Percentiles rank a stretch among this genome's conserved stretches.
phyloP scores from a whole-genome alignment of 1,284 basidiomycete genomes.

The Kalmanozyma brasiliensis region DNA sequence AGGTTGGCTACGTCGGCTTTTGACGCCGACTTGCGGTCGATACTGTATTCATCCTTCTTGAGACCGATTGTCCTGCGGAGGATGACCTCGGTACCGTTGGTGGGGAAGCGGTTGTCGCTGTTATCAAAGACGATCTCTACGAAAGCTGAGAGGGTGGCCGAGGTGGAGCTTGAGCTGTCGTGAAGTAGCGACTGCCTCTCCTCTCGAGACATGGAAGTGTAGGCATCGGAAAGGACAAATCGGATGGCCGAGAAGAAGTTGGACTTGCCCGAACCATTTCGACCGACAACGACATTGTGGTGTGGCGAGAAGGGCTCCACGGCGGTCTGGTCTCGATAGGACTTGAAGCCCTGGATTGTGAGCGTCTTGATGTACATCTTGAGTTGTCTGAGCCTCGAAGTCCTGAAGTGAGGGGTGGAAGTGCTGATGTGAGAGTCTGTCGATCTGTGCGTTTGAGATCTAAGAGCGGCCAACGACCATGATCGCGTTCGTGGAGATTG shows the following conservation, averaged over 20 bases:
- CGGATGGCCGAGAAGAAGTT: slow-evolving; percentile 77
- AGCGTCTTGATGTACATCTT: slow-evolving; percentile 58
- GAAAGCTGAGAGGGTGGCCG: slow-evolving; percentile 86
- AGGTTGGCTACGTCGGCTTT: slow-evolving; percentile 91
- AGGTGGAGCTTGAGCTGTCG: slow-evolving; percentile 87
- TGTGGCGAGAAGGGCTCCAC: slow-evolving; percentile 71
- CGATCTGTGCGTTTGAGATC: too few species aligned
- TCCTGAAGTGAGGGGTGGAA: too few species aligned
- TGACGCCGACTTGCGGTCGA: slow-evolving; percentile 93
- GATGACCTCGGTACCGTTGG: slow-evolving; percentile 61
- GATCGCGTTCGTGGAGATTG: slow-evolving; percentile 2
- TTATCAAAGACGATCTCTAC: slow-evolving; percentile 73
- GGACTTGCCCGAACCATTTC: slow-evolving; percentile 68
- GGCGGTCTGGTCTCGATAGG: slow-evolving; percentile 77
- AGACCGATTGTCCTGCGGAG: slow-evolving; percentile 81
- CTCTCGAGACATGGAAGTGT: slow-evolving; percentile 92
- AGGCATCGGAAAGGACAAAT: slow-evolving; percentile 96
- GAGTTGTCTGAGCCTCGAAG: neutral
- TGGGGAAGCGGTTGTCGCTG: slow-evolving; percentile 80
- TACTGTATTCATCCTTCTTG: slow-evolving; percentile 98
- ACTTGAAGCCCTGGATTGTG: slow-evolving; percentile 83
- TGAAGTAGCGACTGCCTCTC: slow-evolving; percentile 91
- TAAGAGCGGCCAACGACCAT: slow-evolving; percentile 9
- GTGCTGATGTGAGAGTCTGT: too few species aligned
- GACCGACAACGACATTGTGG: slow-evolving; percentile 68